These are phyloP conservation scores for Ophiostoma novo-ulmi DNA, from an alignment of 2,329 filamentous ascomycete genomes.

Conservation along the genomic window DNA sequence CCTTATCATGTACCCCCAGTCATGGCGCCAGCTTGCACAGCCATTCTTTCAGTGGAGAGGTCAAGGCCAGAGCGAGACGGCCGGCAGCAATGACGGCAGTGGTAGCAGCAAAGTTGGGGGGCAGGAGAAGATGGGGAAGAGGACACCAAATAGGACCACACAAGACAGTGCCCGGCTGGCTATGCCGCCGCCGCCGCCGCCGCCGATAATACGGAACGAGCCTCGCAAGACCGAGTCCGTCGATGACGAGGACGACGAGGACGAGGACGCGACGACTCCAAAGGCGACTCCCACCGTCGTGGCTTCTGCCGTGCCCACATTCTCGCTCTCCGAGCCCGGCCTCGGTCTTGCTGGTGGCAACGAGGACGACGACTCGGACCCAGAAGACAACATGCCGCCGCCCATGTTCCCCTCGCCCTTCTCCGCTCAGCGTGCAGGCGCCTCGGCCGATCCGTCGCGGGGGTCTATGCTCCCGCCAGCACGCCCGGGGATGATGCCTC, in stretches of 20 bases:
- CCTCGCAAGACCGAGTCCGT: not conserved
- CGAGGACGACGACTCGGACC: slow-evolving; percentile 26
- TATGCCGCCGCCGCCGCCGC: slow-evolving; percentile 27
- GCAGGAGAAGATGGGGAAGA: not conserved
- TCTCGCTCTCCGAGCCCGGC: slow-evolving; percentile 39
- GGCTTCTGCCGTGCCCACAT: slow-evolving; percentile 38
- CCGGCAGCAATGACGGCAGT: not conserved
- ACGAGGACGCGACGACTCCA: slow-evolving; percentile 46
- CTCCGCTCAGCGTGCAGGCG: slow-evolving; percentile 47
- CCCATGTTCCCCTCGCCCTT: slow-evolving; percentile 47
- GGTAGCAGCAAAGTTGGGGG: not conserved
- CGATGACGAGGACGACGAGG: slow-evolving; percentile 23
- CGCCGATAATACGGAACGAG: slow-evolving; percentile 19
- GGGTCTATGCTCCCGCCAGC: slow-evolving; percentile 20
- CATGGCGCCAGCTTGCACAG: slow-evolving; percentile 38
- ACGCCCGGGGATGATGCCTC: slow-evolving; percentile 31
- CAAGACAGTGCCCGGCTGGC: slow-evolving; percentile 15
- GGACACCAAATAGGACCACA: not conserved
- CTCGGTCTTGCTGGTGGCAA: slow-evolving; percentile 25
- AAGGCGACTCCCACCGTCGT: slow-evolving; percentile 39
- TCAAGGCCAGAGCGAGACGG: slow-evolving; percentile 2
- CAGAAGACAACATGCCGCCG: slow-evolving; percentile 34
- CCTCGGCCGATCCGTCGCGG: slow-evolving; percentile 23
- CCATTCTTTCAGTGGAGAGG: slow-evolving; percentile 20
- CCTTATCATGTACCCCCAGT: slow-evolving; percentile 50